phyloP scores from a whole-genome alignment of 331 rosid species.

The Pyracantha coccinea region DNA sequence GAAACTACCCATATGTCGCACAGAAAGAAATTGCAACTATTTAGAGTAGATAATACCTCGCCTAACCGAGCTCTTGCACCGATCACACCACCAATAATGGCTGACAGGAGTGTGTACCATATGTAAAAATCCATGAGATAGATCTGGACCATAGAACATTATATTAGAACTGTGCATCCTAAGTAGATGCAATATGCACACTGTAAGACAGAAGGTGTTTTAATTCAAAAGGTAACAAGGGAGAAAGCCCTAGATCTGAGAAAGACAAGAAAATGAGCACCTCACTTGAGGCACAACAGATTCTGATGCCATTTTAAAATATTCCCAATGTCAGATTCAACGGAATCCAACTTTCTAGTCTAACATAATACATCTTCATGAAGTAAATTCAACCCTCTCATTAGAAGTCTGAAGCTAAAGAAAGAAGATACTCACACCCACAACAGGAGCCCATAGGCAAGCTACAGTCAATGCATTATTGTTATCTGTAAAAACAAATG shows the following conservation, averaged over 20 bases:
- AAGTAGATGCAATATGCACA: background rate
- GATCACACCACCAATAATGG: conserved; percentile 84
- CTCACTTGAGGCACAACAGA: background rate
- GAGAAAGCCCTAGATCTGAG: background rate
- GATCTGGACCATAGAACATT: conserved; percentile 47
- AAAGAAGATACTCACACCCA: conserved; percentile 70
- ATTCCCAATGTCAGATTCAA: background rate
- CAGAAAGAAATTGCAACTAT: background rate
- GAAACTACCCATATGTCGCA: background rate
- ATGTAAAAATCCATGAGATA: conserved; percentile 94
- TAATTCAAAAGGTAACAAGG: background rate
- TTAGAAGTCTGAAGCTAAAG: conserved; percentile 3
- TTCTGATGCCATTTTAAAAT: background rate
- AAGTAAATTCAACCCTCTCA: background rate
- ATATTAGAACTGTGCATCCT: conserved; percentile 15
- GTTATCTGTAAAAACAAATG: conserved; percentile 56
- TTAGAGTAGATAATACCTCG: conserved; percentile 50
- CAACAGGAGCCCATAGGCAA: conserved; percentile 94
- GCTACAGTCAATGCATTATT: conserved; percentile 58
- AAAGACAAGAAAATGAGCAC: background rate
- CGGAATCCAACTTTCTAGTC: background rate
- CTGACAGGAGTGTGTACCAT: conserved; percentile 90
- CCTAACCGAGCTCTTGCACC: conserved; percentile 96
- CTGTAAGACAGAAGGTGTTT: background rate
- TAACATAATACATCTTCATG: background rate